phyloP scores from a whole-genome alignment of 192 early-diverging fungal species.

The Linnemannia hyalina region DNA sequence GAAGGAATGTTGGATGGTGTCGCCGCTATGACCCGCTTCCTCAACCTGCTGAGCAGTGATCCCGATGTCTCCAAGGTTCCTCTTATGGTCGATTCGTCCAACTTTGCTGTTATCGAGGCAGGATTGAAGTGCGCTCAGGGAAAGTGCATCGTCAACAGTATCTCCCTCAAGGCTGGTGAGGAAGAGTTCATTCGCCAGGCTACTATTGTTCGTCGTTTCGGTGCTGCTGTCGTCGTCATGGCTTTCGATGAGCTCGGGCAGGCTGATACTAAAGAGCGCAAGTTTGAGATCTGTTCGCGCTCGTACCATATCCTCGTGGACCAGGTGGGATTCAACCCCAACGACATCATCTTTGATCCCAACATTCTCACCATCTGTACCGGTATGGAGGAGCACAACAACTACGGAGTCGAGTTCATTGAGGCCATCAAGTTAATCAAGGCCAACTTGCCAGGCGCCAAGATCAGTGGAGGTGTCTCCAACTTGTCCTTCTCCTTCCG shows the following conservation, averaged over 20 bases:
- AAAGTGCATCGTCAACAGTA: conserved; percentile 98
- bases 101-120: conserved; percentile 96
- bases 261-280: conserved; percentile 86
- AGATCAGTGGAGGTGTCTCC: conserved; percentile 96
- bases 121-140: conserved; percentile 97
- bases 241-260: conserved; percentile 97
- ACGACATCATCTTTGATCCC: conserved; percentile 90
- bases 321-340: conserved; percentile 85
- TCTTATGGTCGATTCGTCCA: conserved; percentile 97
- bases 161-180: conserved; percentile 95
- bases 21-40: conserved; percentile 93
- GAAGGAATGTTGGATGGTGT: conserved; percentile 96
- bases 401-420: conserved; percentile 96
- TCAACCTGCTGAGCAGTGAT: conserved; percentile 95
- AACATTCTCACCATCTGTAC: conserved; percentile 98
- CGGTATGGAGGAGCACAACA: conserved; percentile 98
- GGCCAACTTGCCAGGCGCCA: conserved; percentile 85
- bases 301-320: conserved; percentile 92
- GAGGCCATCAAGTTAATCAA: conserved; percentile 83
- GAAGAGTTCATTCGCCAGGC: conserved; percentile 94
- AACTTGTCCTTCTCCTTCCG: conserved; percentile 98
- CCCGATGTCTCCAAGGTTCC: conserved; percentile 88
- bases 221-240: conserved; percentile 97
- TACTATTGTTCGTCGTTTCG: conserved; percentile 87
- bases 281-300: conserved; percentile 91